phyloP scores from a whole-genome alignment of 225 moss, liverwort and hornwort species.

The Bryum argenteum region DNA sequence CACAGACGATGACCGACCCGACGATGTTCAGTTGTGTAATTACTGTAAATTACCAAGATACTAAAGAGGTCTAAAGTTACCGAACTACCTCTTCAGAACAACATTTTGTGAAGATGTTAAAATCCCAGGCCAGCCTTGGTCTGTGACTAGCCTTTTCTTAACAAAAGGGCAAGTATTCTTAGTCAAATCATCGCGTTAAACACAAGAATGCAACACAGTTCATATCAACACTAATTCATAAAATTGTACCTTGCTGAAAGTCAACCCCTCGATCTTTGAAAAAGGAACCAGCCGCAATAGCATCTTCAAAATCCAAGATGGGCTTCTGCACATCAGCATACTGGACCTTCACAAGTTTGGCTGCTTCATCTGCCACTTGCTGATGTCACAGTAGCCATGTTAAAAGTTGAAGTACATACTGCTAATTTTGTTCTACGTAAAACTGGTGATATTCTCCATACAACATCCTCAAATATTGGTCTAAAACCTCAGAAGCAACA shows the following conservation, averaged over 20 bases:
- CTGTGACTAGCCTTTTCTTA: background rate
- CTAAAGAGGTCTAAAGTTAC: background rate
- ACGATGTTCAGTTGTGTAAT: conserved; percentile 7
- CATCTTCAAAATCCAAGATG: conserved; percentile 79
- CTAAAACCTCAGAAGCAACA: background rate
- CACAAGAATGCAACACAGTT: background rate
- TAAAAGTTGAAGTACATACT: background rate
- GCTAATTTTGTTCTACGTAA: background rate
- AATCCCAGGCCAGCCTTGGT: conserved; percentile 11
- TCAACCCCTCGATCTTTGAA: conserved; percentile 53
- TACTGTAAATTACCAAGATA: background rate
- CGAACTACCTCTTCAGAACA: background rate
- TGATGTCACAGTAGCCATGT: conserved; percentile 29
- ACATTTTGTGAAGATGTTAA: background rate
- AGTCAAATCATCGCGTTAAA: background rate
- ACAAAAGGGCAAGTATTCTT: background rate
- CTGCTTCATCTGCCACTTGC: conserved; percentile 73
- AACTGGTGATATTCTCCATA: background rate
- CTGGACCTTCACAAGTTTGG: conserved; percentile 67
- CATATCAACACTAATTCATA: background rate
- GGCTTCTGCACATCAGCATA: conserved; percentile 65
- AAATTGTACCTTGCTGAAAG: conserved; percentile 37
- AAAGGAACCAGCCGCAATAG: conserved; percentile 66
- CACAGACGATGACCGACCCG: conserved; percentile 4
- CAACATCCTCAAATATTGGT: no score